Evolutionary conservation across 306 rosid species (phyloP).

Genomic region (Pueraria montana): DNA sequence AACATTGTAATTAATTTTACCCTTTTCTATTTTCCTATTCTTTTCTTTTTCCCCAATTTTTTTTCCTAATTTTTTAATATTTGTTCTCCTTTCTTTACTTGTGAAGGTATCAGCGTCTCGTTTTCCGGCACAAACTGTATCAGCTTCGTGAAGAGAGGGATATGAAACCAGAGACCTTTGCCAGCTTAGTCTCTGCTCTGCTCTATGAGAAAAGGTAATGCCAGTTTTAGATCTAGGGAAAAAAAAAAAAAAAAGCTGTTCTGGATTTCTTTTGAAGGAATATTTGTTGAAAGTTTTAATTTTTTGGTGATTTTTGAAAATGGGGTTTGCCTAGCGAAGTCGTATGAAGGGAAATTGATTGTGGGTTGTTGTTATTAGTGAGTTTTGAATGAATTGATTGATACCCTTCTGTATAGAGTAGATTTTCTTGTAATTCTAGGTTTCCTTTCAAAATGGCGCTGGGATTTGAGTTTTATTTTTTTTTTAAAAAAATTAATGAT

Average conservation of each 20-base stretch:
- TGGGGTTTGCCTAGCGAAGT: background rate
- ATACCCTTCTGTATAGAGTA: background rate
- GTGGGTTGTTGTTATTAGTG: background rate
- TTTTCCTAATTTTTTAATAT: background rate
- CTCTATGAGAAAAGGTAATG: conserved; percentile 87
- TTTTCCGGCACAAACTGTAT: conserved; percentile 87
- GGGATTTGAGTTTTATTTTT: background rate
- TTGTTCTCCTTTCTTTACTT: background rate
- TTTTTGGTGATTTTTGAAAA: background rate
- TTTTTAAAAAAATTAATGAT: background rate
- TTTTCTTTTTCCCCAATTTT: background rate
- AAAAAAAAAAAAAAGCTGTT: background rate
- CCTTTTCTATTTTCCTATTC: background rate
- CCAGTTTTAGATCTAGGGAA: conserved; percentile 9
- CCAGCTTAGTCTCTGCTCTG: conserved; percentile 85
- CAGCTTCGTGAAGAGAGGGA: conserved; percentile 94
- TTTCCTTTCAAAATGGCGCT: background rate
- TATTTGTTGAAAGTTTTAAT: background rate
- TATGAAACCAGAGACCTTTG: conserved; percentile 95
- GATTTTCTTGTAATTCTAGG: background rate
- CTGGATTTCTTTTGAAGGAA: background rate
- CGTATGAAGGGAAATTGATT: background rate
- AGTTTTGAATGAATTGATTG: background rate
- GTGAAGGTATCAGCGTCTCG: conserved; percentile 83
- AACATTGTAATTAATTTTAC: conserved; percentile 59